Evolutionary conservation across 306 rosid species (phyloP).

Genomic region (Rosa rugosa): DNA sequence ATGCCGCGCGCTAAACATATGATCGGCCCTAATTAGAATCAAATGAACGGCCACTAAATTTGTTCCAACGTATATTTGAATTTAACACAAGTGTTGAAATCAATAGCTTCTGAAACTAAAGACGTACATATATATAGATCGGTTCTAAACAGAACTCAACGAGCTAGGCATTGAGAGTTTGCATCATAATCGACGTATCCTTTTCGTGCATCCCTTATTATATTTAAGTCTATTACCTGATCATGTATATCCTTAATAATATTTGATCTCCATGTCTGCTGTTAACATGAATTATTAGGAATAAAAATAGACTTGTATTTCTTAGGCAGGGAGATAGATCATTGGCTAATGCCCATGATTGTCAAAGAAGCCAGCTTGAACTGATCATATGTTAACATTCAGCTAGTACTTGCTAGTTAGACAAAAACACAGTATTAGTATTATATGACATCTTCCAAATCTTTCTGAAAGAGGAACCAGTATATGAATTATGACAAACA

Average conservation of each 20-base stretch:
- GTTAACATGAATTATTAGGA: neutral
- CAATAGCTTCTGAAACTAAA: neutral
- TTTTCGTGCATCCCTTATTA: neutral
- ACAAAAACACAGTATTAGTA: neutral
- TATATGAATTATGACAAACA: no score
- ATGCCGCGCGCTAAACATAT: neutral
- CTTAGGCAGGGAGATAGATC: neutral
- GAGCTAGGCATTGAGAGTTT: neutral
- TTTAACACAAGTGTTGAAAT: neutral
- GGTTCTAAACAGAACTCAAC: neutral
- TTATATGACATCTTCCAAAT: neutral
- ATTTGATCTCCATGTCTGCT: neutral
- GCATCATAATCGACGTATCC: neutral
- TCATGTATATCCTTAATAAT: neutral
- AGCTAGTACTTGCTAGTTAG: neutral
- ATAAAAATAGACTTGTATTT: neutral
- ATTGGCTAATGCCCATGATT: neutral
- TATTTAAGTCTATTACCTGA: neutral
- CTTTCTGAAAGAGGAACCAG: no score
- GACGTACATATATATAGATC: neutral
- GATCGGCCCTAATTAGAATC: neutral
- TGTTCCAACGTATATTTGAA: neutral
- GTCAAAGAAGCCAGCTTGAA: constrained; percentile 16
- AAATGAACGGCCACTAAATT: neutral
- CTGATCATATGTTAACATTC: neutral